These are phyloP conservation scores for Pythium rishiriense DNA, from an alignment of 352 stramenopile genomes.

Conservation along the genomic window DNA sequence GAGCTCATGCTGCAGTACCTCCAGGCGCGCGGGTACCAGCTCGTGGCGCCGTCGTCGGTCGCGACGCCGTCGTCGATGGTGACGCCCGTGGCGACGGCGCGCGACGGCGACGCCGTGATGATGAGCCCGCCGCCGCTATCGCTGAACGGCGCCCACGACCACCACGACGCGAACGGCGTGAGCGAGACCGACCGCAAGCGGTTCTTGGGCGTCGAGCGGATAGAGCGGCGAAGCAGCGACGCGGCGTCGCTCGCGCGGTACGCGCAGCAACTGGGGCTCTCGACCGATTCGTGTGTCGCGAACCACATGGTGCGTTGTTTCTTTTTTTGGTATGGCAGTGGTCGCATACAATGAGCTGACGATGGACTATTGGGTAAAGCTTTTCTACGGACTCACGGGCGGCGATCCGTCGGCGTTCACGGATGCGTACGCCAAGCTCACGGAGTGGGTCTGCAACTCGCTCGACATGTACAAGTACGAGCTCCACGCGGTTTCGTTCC, in stretches of 20 bases:
- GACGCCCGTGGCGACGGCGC: neutral
- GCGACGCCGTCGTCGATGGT: neutral
- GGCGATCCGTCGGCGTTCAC: conserved; percentile 61
- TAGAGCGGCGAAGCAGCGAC: neutral
- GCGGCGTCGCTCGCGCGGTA: conserved; percentile 52
- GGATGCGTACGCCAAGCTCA: conserved; percentile 67
- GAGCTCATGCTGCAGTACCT: conserved; percentile 74
- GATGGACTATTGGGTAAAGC: conserved; percentile 26
- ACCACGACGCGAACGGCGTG: conserved; percentile 1
- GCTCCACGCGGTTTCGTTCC: conserved; percentile 74
- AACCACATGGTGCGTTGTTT: conserved; percentile 71
- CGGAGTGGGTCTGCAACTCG: conserved; percentile 85
- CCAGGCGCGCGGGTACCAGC: conserved; percentile 51
- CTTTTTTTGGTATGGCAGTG: no score
- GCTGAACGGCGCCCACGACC: conserved; percentile 9
- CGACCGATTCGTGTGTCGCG: conserved; percentile 65
- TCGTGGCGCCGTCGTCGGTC: conserved; percentile 21
- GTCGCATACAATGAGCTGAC: neutral
- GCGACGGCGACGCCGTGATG: conserved; percentile 24
- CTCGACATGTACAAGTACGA: conserved; percentile 88
- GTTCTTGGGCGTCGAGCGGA: conserved; percentile 33
- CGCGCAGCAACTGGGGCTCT: conserved; percentile 62
- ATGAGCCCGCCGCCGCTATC: conserved; percentile 1
- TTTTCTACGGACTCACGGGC: conserved; percentile 73
- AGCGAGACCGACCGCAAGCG: conserved; percentile 29